A percentile compares a stretch with the other conserved stretches of the same genome.
Conservation (phyloP, 768 basidiomycete genomes). For the Termitomyces sp. region DNA sequence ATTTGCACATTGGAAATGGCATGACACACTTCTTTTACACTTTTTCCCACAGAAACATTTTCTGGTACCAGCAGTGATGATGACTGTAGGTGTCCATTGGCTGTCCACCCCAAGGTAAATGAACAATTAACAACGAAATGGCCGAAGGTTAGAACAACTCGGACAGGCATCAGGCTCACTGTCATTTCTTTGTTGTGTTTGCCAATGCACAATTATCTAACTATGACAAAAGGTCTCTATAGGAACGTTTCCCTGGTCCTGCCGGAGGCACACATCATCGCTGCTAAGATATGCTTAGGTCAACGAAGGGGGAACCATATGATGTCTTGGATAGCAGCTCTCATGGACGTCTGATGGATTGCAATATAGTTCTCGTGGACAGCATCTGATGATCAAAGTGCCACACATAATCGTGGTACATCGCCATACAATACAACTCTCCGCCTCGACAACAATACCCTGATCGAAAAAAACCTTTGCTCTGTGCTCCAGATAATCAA, state of each 20-base stretch:
- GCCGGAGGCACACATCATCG: background rate
- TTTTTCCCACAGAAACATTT: too few species aligned
- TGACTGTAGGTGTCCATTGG: too few species aligned
- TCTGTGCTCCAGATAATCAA: background rate
- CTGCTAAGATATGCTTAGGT: background rate
- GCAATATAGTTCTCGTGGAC: too few species aligned
- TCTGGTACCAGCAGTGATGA: too few species aligned
- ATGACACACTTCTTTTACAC: too few species aligned
- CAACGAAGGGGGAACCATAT: too few species aligned
- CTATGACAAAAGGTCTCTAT: background rate
- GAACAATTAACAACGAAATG: too few species aligned
- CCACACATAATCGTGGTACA: background rate
- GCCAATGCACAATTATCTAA: background rate
- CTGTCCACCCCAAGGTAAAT: too few species aligned
- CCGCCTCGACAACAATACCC: background rate
- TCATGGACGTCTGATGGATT: background rate
- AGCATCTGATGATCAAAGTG: background rate
- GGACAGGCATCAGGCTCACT: background rate
- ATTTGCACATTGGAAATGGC: too few species aligned
- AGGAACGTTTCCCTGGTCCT: background rate
- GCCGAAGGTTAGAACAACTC: accelerated
- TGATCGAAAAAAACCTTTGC: background rate
- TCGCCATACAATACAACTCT: background rate
- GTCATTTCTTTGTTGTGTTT: background rate
- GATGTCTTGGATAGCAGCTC: background rate